Evolutionary conservation across 2,329 filamentous ascomycete species (phyloP).

Genomic region (Tolypocladium sp.): DNA sequence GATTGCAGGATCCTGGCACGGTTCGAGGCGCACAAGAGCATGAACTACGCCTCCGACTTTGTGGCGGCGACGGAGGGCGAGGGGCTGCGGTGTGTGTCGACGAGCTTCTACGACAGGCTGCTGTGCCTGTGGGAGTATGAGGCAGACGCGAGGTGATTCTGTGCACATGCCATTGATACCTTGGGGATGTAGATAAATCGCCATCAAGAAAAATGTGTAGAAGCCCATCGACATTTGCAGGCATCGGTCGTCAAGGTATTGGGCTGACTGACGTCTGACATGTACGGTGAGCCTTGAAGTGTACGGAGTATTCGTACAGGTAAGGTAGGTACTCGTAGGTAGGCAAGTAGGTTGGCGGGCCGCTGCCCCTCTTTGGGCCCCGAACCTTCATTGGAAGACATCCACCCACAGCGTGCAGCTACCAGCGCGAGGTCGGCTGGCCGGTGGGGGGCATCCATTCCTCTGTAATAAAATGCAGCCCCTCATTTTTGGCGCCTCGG

Average conservation of each 20-base stretch:
- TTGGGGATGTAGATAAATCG: too few species aligned
- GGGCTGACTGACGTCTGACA: too few species aligned
- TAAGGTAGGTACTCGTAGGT: too few species aligned
- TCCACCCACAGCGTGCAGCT: too few species aligned
- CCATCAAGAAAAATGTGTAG: neutral
- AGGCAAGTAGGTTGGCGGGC: neutral
- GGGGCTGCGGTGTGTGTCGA: constrained; percentile 48
- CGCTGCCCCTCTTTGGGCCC: neutral
- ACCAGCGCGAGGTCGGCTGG: neutral
- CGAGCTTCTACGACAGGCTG: constrained; percentile 68
- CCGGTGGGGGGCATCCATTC: neutral
- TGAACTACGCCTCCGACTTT: constrained; percentile 86
- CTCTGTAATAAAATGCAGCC: neutral
- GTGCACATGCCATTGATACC: too few species aligned
- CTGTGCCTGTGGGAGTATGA: constrained; percentile 55
- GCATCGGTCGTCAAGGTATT: too few species aligned
- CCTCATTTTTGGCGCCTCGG: neutral
- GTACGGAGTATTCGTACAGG: too few species aligned
- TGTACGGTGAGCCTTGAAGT: too few species aligned
- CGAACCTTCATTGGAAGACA: neutral
- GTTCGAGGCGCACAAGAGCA: constrained; percentile 83
- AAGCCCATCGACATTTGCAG: too few species aligned
- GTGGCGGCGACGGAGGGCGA: constrained; percentile 26
- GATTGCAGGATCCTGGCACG: constrained; percentile 54
- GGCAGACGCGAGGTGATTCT: neutral